These are phyloP conservation scores for Paramecium caudatum DNA, from an alignment of 73 alveolate species.

Conservation along the genomic window DNA sequence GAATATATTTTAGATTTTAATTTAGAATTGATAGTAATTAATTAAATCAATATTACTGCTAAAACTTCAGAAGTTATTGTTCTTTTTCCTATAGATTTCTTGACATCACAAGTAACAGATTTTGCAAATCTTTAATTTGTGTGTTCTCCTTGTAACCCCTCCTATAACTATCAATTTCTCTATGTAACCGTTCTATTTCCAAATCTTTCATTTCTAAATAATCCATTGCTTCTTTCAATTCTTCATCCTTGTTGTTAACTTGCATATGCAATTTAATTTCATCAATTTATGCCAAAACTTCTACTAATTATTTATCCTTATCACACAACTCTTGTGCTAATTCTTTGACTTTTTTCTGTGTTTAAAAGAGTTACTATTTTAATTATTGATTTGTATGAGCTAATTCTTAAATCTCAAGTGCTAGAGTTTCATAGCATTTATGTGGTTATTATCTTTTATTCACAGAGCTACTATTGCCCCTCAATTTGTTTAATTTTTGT, in stretches of 20 bases:
- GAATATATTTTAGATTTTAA: neutral
- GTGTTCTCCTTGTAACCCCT: neutral
- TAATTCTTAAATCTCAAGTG: slow-evolving; percentile 46
- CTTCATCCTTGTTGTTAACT: neutral
- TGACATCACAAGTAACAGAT: slow-evolving; percentile 17
- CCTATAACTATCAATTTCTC: slow-evolving; percentile 21
- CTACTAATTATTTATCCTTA: neutral
- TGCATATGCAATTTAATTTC: slow-evolving; percentile 4
- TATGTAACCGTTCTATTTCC: slow-evolving; percentile 50
- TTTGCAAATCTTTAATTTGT: slow-evolving; percentile 17
- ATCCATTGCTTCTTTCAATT: slow-evolving; percentile 47
- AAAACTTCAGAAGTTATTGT: neutral
- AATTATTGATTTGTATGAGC: neutral
- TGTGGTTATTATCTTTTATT: slow-evolving; percentile 8
- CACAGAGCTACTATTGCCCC: neutral
- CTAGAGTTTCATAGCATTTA: slow-evolving; percentile 28
- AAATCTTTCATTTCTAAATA: slow-evolving; percentile 56
- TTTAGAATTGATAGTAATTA: neutral
- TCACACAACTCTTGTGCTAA: neutral
- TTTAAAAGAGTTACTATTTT: neutral
- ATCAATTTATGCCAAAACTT: slow-evolving; percentile 25
- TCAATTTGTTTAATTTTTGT: neutral
- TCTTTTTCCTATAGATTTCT: slow-evolving; percentile 40
- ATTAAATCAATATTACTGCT: neutral
- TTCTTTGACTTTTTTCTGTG: neutral